Evolutionary conservation across 2,329 filamentous ascomycete species (phyloP), one percentile per base, ranked within the genome.

Genomic region (Penicillium sp.): DNA sequence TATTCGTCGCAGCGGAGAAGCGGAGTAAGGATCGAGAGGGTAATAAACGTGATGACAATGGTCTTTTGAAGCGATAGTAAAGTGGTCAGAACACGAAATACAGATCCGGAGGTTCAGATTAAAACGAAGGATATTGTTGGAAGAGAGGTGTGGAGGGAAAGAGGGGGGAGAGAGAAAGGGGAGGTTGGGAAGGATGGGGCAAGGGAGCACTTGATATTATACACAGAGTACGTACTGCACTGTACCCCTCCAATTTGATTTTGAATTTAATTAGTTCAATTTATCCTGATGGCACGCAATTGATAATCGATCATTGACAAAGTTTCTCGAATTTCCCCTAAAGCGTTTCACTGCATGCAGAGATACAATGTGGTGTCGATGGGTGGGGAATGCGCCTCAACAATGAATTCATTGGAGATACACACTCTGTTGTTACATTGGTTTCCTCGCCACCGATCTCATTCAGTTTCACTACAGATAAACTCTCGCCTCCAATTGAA

Each of bases 301-400:
- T 43, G 26, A 25, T 43, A 10, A 50, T 50, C 23, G 23, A 11
- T 25, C 9, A 23, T 23, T 10, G 26, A 29, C 26, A 43, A 43
- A 39, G 44, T 57, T 58, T 62, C 56, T 63, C 39, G 50, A 59
- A 59, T 54, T 42, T 45, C 45, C 50, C 42, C 47, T 46, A 48
- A 59, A 49, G 48, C 55, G 59, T 56, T 64, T 55, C 57, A 57
- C 57, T 65, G 61, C 61, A 64, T 64, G 56, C 64, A 60, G 58
- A 50, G 21, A 51, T 50, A 43, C 52, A 53, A 57, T 55, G 46
- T 43, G 44, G 21, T 55, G 61, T 61, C 59, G 62, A 66, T 66
- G 61, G 58, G 58, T 63, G 64, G 62, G 47, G 62, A 59, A 60
- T 56, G 50, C 31, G 25, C 42, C 49, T 19, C 25, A 10, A 39